Evolutionary conservation across 345 rosid genomes (phyloP).

Genomic region (Gossypium rotundifolium): DNA sequence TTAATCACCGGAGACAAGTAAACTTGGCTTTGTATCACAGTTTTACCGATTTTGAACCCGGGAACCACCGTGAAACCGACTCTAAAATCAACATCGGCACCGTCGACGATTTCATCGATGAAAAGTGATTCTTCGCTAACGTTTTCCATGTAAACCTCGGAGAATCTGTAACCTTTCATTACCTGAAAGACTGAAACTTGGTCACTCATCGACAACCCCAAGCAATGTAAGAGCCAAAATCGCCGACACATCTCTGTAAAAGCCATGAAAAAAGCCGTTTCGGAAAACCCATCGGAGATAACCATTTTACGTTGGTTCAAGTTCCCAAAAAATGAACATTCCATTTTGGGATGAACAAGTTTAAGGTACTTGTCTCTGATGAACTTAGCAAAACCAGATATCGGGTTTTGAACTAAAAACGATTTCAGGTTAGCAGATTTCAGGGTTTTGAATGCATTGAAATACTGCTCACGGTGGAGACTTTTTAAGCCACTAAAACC

Average conservation of each 20-base stretch:
- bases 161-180: constrained; percentile 57
- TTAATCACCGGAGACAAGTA: constrained; percentile 46
- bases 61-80: constrained; percentile 91
- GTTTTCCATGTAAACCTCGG: constrained; percentile 87
- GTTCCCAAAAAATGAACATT: constrained; percentile 83
- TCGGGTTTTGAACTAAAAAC: constrained; percentile 48
- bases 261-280: constrained; percentile 55
- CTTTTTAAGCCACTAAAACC: constrained; percentile 23
- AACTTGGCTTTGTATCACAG: constrained; percentile 73
- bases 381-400: constrained; percentile 48
- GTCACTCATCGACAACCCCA: constrained; percentile 55
- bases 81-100: constrained; percentile 31
- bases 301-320: constrained; percentile 77
- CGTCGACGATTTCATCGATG: constrained; percentile 22
- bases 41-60: constrained; percentile 75
- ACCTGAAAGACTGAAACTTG: constrained; percentile 66
- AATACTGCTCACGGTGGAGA: constrained; percentile 23
- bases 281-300: constrained; percentile 67
- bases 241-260: constrained; percentile 78
- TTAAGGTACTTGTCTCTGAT: constrained; percentile 53
- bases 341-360: constrained; percentile 93
- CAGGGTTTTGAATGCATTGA: constrained; percentile 42
- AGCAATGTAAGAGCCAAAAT: constrained; percentile 68
- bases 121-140: constrained; percentile 47
- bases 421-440: constrained; percentile 39